Percentiles rank a stretch among this genome's conserved stretches.
Conservation (phyloP, 1,139 yeast species). For the Taiozyma sp. region DNA sequence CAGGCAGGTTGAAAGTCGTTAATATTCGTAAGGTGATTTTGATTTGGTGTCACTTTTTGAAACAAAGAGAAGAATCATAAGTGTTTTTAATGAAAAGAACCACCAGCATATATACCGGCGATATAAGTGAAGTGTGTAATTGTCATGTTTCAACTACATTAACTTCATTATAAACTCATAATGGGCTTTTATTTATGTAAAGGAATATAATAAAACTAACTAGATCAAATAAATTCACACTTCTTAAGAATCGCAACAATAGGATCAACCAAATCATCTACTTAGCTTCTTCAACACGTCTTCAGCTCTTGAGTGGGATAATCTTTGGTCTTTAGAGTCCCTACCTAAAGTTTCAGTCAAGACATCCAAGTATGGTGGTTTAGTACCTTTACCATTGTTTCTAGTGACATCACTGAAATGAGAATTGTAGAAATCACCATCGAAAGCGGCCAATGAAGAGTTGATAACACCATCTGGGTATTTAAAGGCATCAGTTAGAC, state of each 20-base stretch:
- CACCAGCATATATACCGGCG: no score
- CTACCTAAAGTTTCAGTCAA: slow-evolving; percentile 51
- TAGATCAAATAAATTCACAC: not conserved
- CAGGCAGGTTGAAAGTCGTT: no score
- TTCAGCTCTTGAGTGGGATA: slow-evolving; percentile 20
- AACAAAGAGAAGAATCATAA: no score
- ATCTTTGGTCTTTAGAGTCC: slow-evolving; percentile 21
- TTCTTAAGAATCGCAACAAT: not conserved
- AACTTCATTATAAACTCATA: not conserved
- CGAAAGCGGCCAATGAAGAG: slow-evolving; percentile 77
- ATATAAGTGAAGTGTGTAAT: no score
- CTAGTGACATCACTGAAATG: slow-evolving; percentile 48
- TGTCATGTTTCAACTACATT: not conserved
- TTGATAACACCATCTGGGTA: slow-evolving; percentile 80
- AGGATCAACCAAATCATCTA: not conserved
- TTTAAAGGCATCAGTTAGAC: slow-evolving; percentile 86
- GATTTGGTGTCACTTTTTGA: no score
- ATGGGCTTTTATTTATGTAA: not conserved
- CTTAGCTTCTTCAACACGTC: slow-evolving; percentile 16
- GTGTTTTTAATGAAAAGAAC: no score
- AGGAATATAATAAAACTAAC: not conserved
- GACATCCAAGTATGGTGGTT: slow-evolving; percentile 54
- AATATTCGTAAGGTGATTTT: no score
- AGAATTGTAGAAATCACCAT: slow-evolving; percentile 84
- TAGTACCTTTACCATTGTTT: slow-evolving; percentile 48